phyloP scores from a whole-genome alignment of 371 early-diverging fungal genomes.

The Aphelidium insulamus region DNA sequence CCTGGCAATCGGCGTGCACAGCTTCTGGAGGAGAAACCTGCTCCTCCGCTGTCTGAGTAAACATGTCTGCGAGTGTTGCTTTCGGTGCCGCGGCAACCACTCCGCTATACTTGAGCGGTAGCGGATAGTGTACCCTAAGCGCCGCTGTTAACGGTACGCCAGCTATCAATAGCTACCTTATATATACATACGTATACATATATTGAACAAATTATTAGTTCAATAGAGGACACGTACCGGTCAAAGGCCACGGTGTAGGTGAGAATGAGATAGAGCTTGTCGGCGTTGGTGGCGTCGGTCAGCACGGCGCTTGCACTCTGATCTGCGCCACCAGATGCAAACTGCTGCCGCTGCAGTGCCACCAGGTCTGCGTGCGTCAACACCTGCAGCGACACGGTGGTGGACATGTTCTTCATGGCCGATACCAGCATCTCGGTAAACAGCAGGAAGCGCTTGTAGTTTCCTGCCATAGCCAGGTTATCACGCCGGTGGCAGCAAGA shows the following conservation, averaged over 20 bases:
- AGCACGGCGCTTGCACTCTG: too few species aligned
- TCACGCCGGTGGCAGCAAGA: too few species aligned
- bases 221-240: conserved; percentile 6
- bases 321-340: neutral
- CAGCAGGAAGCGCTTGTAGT: conserved; percentile 16
- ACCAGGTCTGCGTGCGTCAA: conserved; percentile 12
- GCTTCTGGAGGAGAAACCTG: too few species aligned
- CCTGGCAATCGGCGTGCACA: too few species aligned
- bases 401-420: conserved; percentile 7
- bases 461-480: too few species aligned
- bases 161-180: neutral
- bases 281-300: neutral
- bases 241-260: conserved; percentile 21
- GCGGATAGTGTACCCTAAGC: conserved; percentile 20
- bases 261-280: conserved; percentile 15
- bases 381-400: conserved; percentile 11
- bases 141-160: neutral
- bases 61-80: too few species aligned
- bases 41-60: too few species aligned
- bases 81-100: too few species aligned
- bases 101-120: conserved; percentile 13
- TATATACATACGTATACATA: too few species aligned
- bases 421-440: conserved; percentile 19
- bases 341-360: neutral
- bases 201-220: neutral